A percentile compares a stretch with the other conserved stretches of the same genome.
Evolutionary conservation across 2,329 filamentous ascomycete species (phyloP).

Genomic region (Penicillium digitatum): DNA sequence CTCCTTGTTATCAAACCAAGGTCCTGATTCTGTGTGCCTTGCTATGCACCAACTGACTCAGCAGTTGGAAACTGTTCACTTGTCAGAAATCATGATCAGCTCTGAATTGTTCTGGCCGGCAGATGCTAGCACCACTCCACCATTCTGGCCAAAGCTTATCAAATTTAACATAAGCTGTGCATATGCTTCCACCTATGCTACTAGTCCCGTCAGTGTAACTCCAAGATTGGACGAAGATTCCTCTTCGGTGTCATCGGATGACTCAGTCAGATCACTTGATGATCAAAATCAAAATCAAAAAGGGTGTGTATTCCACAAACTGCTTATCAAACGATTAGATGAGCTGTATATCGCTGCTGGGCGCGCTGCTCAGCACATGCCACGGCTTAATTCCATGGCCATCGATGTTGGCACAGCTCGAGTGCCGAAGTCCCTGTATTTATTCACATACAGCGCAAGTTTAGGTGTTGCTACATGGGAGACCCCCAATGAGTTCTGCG

Average conservation of each 20-base stretch:
- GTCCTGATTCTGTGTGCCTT: not conserved
- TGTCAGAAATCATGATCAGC: not conserved
- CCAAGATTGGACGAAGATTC: not conserved
- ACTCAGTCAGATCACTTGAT: rapidly evolving
- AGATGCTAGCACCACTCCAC: not conserved
- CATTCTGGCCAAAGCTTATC: not conserved
- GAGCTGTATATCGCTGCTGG: not conserved
- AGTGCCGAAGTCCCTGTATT: rapidly evolving
- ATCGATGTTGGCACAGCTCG: not conserved
- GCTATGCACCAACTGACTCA: not conserved
- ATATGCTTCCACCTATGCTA: too few species aligned
- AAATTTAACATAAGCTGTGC: not conserved
- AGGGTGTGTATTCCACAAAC: not conserved
- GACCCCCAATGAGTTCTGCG: not conserved
- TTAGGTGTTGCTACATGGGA: not conserved
- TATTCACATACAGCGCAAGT: not conserved
- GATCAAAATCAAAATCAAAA: too few species aligned
- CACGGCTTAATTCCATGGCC: not conserved
- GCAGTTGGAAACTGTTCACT: not conserved
- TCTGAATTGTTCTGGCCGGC: conserved; percentile 1
- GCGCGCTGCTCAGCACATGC: not conserved
- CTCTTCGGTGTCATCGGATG: not conserved
- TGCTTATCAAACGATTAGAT: not conserved
- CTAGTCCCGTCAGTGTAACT: too few species aligned
- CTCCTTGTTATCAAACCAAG: not conserved